phyloP scores from a whole-genome alignment of 257 asterid species.

The Solanum ahanhuiri region DNA sequence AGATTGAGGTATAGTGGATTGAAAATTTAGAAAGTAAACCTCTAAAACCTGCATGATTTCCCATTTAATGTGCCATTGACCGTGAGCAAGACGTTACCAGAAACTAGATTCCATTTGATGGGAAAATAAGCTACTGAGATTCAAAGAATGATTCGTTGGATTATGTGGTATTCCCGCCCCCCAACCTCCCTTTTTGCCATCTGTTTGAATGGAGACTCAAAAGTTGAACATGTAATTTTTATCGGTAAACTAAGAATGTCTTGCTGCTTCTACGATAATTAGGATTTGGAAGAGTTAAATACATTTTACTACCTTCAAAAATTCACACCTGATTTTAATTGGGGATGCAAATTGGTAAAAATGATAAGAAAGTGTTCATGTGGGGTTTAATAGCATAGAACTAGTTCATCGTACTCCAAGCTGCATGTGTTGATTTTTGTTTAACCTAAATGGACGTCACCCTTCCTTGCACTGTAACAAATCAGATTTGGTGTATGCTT shows the following conservation, averaged over 20 bases:
- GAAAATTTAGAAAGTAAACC: neutral
- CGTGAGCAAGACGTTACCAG: neutral
- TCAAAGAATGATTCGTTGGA: neutral
- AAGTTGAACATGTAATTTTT: neutral
- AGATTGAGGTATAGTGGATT: neutral
- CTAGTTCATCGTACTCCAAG: neutral
- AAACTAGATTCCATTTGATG: neutral
- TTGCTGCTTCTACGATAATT: neutral
- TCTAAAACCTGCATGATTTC: neutral
- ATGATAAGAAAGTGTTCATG: neutral
- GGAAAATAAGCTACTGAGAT: neutral
- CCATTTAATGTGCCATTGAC: neutral
- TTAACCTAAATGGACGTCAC: neutral
- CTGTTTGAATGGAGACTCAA: neutral
- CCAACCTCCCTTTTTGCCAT: neutral
- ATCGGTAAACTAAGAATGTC: neutral
- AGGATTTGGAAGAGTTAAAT: neutral
- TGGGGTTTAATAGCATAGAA: neutral
- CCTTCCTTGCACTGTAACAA: neutral
- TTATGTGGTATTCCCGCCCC: neutral
- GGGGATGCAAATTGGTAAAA: neutral
- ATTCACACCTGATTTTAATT: neutral
- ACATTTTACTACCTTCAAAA: neutral
- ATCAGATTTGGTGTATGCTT: neutral
- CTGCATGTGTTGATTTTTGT: neutral